A percentile compares a stretch with the other conserved stretches of the same genome.
Evolutionary conservation across 768 basidiomycete genomes (phyloP).

Genomic region (Sistotremastrum niveocremeum): DNA sequence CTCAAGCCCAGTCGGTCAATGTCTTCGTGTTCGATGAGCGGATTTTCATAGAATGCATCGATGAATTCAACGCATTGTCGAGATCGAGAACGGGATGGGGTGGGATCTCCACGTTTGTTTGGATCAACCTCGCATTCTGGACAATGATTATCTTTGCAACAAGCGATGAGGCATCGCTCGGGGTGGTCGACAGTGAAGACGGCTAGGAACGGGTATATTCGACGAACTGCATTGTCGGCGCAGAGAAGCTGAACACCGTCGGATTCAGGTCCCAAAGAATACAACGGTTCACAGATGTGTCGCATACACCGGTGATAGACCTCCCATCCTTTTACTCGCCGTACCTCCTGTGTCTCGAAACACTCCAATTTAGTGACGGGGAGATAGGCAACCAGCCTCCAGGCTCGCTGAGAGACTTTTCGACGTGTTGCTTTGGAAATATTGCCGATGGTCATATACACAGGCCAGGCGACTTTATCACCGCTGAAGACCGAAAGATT

Average conservation of each 20-base stretch:
- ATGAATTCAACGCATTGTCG: no score
- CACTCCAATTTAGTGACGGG: constrained; percentile 21
- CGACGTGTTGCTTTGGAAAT: constrained; percentile 25
- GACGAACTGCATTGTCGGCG: constrained; percentile 21
- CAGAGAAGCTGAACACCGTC: constrained; percentile 21
- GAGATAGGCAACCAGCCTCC: constrained; percentile 27
- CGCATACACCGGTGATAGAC: constrained; percentile 28
- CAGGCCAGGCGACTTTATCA: constrained; percentile 30
- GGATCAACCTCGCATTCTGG: constrained; percentile 16
- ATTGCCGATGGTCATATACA: constrained; percentile 32
- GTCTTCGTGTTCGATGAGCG: constrained; percentile 8
- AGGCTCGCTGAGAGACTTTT: constrained; percentile 21
- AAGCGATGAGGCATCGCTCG: constrained; percentile 20
- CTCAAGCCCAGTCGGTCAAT: constrained; percentile 9
- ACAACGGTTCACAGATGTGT: constrained; percentile 19
- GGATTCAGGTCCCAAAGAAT: constrained; percentile 12
- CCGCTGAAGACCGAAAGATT: constrained; percentile 17
- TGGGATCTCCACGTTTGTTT: constrained; percentile 8
- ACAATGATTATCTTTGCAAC: constrained; percentile 12
- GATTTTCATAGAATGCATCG: neutral
- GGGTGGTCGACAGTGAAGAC: constrained; percentile 28
- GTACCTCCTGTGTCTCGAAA: constrained; percentile 8
- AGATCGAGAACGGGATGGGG: no score
- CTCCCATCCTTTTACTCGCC: constrained; percentile 9
- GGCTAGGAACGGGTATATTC: constrained; percentile 27